Evolutionary conservation across 345 rosid genomes (phyloP), one percentile per base, ranked within the genome.

Genomic region (Trapa bicornis): DNA sequence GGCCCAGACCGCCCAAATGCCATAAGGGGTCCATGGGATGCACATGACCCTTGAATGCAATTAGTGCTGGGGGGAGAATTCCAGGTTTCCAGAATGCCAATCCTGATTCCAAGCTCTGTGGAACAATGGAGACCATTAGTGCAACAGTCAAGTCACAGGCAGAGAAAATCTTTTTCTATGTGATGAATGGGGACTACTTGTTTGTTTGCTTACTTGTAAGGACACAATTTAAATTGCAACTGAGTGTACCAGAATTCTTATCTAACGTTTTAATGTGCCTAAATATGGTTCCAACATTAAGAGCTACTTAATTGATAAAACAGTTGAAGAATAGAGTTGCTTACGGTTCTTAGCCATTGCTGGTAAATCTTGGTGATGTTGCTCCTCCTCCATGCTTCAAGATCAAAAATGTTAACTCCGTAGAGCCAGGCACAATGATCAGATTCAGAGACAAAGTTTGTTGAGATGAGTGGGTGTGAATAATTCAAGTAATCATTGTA

Each of bases 401-500:
- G 96, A 82, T 93, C 94, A 45, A 89, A 77, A 50, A 88, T 69
- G 76, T 93, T 93, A 87, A 93, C 79, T 61, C 98, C 98, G 74
- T 84, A 85, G 67, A 89, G 86, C 98, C 98, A 93, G 41, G 91
- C 86, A 71, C 96, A 89, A 5, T 66, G 82, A 14, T 84, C 82
- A 32, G 63, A 6, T 10, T 58, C 63, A 56, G 67, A 62, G 35
- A 78, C 74, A 17, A 88, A 85, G 77, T 77, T 80, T 61, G 88
- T 79, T 64, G 96, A 83, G 71, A 93, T 80, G 12, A 78, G 62
- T 62, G 86, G 82, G 67, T 89, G 85, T 29, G 98, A 93, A 76
- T 88, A 93, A 74, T 93, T 93, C 82, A 93, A 78, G 78, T 86
- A 93, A 72, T 93, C 89, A 77, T 65, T 79, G 75, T 86, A 86